Conservation (phyloP, 2,329 filamentous ascomycete species). For the Iodosphaeria phyllophila region DNA sequence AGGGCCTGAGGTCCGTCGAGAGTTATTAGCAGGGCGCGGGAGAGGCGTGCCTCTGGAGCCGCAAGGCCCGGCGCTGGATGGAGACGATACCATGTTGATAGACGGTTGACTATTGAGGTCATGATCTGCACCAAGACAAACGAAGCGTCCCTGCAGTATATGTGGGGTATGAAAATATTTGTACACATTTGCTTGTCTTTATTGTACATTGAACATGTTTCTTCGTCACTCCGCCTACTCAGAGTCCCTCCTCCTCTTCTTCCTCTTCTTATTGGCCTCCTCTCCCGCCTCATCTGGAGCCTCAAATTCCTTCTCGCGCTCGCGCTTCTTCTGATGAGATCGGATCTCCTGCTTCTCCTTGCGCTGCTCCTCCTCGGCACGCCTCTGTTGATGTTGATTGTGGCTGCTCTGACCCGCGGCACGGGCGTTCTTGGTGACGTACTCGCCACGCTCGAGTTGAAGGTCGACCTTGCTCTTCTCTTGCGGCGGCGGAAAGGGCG, state of each 20-base stretch:
- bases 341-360: slow-evolving; percentile 73
- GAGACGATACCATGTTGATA: slow-evolving; percentile 84
- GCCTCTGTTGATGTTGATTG: slow-evolving; percentile 83
- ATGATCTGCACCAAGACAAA: neutral
- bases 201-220: neutral
- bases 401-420: too few species aligned
- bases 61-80: slow-evolving; percentile 37
- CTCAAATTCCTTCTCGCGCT: slow-evolving; percentile 71
- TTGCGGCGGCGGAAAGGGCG: slow-evolving; percentile 86
- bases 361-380: slow-evolving; percentile 59
- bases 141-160: slow-evolving; percentile 2
- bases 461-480: slow-evolving; percentile 98
- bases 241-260: slow-evolving; percentile 43
- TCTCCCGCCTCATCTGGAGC: slow-evolving; percentile 63
- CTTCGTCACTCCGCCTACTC: slow-evolving; percentile 9
- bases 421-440: slow-evolving; percentile 86
- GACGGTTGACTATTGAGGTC: slow-evolving; percentile 15
- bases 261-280: slow-evolving; percentile 36
- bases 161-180: slow-evolving; percentile 6
- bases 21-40: slow-evolving; percentile 73
- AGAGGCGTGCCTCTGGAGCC: slow-evolving; percentile 55
- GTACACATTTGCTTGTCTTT: slow-evolving; percentile 2
- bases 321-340: slow-evolving; percentile 74
- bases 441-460: slow-evolving; percentile 96
- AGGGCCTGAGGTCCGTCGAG: slow-evolving; percentile 75